These are phyloP conservation scores for Ascochyta pisi DNA, from an alignment of 2,329 filamentous ascomycete species.

Conservation along the genomic window DNA sequence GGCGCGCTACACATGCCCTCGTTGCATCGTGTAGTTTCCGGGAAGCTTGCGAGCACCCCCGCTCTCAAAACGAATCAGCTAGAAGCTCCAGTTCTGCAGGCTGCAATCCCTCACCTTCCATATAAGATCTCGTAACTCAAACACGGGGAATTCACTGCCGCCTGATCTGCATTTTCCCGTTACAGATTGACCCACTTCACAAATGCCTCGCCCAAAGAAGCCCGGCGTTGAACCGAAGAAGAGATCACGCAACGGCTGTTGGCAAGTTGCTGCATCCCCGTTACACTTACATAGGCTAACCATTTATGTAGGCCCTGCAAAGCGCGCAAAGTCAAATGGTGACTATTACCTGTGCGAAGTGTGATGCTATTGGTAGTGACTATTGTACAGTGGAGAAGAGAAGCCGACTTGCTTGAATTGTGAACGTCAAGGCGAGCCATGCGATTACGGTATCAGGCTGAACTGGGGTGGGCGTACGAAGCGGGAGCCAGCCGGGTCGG, in stretches of 20 bases:
- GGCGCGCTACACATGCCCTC: constrained; percentile 9
- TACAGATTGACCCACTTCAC: constrained; percentile 8
- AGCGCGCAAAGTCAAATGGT: constrained; percentile 79
- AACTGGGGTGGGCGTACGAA: constrained; percentile 80
- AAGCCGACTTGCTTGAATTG: constrained; percentile 77
- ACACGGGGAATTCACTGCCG: neutral
- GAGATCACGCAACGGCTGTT: constrained; percentile 72
- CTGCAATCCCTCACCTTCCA: constrained; percentile 6
- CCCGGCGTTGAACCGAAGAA: constrained; percentile 70
- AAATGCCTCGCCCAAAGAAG: constrained; percentile 72
- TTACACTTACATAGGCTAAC: constrained; percentile 19
- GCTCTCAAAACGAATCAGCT: constrained; percentile 6
- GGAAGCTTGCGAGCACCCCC: constrained; percentile 2
- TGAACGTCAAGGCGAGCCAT: constrained; percentile 72
- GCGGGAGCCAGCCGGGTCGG: constrained; percentile 56
- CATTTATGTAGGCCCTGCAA: constrained; percentile 72
- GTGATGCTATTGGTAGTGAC: constrained; percentile 23
- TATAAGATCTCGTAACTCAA: constrained; percentile 17
- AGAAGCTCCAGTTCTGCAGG: constrained; percentile 1
- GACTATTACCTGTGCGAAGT: constrained; percentile 24
- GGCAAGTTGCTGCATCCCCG: constrained; percentile 53
- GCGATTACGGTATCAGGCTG: constrained; percentile 81
- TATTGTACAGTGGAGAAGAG: constrained; percentile 67
- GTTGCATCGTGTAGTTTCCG: constrained; percentile 11
- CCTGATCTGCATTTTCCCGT: constrained; percentile 6